These are phyloP conservation scores for Hymenoscyphus infarciens DNA, from an alignment of 2,329 filamentous ascomycete species.

Conservation along the genomic window DNA sequence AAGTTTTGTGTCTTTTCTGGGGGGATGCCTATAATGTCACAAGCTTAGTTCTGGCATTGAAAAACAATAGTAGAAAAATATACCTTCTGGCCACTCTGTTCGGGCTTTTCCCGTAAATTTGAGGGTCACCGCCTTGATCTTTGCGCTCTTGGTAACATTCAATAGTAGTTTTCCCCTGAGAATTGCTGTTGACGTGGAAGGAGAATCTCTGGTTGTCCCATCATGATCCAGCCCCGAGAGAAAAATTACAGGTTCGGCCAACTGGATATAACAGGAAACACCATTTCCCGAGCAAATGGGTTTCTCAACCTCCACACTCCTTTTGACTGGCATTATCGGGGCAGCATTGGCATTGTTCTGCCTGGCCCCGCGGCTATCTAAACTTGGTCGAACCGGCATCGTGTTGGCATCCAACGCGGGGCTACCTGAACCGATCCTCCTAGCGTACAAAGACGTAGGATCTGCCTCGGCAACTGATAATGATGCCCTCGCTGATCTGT, in stretches of 20 bases:
- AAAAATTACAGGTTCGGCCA: conserved; percentile 79
- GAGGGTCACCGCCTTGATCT: conserved; percentile 86
- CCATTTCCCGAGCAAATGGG: conserved; percentile 77
- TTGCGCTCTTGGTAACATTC: conserved; percentile 81
- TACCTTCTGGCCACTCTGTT: conserved; percentile 93
- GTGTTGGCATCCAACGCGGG: conserved; percentile 11
- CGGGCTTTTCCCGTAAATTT: conserved; percentile 81
- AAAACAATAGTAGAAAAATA: conserved; percentile 38
- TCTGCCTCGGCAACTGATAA: conserved; percentile 23
- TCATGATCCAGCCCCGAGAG: conserved; percentile 70
- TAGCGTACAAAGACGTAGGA: conserved; percentile 24
- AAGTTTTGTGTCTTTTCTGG: conserved; percentile 78
- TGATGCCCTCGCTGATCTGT: conserved; percentile 17
- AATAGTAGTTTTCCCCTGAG: conserved; percentile 80
- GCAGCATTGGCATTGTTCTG: conserved; percentile 8
- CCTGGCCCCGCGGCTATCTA: conserved; percentile 12
- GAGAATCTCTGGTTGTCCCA: conserved; percentile 29
- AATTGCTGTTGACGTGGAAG: conserved; percentile 59
- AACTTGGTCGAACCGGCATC: conserved; percentile 24
- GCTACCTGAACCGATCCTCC: conserved; percentile 19
- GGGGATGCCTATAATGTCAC: conserved; percentile 61
- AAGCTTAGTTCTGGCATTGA: conserved; percentile 4
- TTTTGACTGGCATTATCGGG: conserved; percentile 8
- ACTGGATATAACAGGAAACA: conserved; percentile 66
- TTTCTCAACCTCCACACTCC: conserved; percentile 46